phyloP scores from a whole-genome alignment of 1,284 basidiomycete genomes.

The Puccinia triticina region DNA sequence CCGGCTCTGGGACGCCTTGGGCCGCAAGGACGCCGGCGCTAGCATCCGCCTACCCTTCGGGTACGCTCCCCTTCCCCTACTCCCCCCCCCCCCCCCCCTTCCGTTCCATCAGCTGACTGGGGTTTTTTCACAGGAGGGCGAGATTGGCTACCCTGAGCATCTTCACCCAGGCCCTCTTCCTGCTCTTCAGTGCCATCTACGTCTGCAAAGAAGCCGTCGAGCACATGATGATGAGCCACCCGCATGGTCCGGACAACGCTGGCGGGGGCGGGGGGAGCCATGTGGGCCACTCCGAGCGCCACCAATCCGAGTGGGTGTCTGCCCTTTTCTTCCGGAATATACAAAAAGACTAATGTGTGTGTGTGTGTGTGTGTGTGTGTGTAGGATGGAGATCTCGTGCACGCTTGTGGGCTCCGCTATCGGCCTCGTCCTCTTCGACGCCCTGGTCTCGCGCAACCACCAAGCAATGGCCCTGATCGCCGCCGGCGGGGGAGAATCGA shows the following conservation, averaged over 20 bases:
- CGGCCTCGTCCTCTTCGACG: constrained; percentile 62
- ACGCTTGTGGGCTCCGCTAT: constrained; percentile 66
- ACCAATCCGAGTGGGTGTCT: not conserved
- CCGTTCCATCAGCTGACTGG: constrained; percentile 18
- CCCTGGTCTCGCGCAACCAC: constrained; percentile 69
- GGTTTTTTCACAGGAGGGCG: constrained; percentile 65
- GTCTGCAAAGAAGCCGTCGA: constrained; percentile 91
- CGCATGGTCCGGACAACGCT: not conserved
- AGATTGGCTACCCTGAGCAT: constrained; percentile 76
- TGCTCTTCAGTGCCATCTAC: constrained; percentile 87
- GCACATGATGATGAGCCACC: constrained; percentile 68
- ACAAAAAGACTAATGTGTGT: not conserved
- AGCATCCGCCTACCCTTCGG: constrained; percentile 68
- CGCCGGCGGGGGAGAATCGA: constrained; percentile 7
- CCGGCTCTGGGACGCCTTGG: constrained; percentile 12
- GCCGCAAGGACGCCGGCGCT: constrained; percentile 50
- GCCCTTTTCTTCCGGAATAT: not conserved
- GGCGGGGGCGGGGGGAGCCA: not conserved
- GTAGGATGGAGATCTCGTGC: constrained; percentile 64
- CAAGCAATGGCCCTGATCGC: constrained; percentile 67
- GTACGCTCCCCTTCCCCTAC: constrained; percentile 63
- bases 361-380: too few species aligned
- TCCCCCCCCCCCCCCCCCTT: not conserved
- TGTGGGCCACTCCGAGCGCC: constrained; percentile 7
- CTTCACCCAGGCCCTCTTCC: constrained; percentile 84